Evolutionary conservation across 768 basidiomycete genomes (phyloP).

Genomic region (Tricholoma furcatifolium): DNA sequence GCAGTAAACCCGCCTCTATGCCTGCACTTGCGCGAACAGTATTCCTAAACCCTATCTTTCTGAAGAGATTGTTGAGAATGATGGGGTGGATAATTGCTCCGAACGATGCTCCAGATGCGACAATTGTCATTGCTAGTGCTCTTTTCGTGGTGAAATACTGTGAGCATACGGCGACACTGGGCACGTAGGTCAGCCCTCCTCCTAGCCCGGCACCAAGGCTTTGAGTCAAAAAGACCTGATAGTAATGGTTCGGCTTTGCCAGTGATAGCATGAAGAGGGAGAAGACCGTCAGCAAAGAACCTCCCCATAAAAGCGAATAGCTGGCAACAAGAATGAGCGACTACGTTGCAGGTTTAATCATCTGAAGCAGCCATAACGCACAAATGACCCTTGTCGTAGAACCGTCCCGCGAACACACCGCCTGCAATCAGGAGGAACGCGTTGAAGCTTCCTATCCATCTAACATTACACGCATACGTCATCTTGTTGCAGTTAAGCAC

Average conservation of each 20-base stretch:
- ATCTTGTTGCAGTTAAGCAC: background rate
- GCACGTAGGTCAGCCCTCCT: constrained; percentile 41
- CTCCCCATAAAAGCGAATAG: constrained; percentile 30
- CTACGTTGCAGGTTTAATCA: no score
- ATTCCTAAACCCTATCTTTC: constrained; percentile 39
- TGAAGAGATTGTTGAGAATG: constrained; percentile 41
- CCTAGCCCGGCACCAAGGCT: constrained; percentile 44
- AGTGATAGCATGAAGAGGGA: constrained; percentile 48
- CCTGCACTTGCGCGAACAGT: constrained; percentile 41
- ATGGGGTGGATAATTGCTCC: constrained; percentile 47
- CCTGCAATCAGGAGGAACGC: constrained; percentile 40
- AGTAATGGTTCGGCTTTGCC: constrained; percentile 38
- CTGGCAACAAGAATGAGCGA: constrained; percentile 14
- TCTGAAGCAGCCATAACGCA: constrained; percentile 16
- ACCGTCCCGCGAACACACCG: constrained; percentile 38
- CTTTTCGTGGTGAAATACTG: constrained; percentile 44
- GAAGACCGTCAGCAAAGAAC: constrained; percentile 35
- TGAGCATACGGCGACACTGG: constrained; percentile 40
- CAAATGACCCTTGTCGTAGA: constrained; percentile 51
- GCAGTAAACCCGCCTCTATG: constrained; percentile 35
- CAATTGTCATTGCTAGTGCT: constrained; percentile 46
- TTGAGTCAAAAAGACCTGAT: constrained; percentile 47
- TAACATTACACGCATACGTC: background rate
- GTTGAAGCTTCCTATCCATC: constrained; percentile 36
- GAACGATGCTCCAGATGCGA: constrained; percentile 42